Evolutionary conservation across 1,284 basidiomycete genomes (phyloP).

Genomic region (Fomitopsis pinicola): DNA sequence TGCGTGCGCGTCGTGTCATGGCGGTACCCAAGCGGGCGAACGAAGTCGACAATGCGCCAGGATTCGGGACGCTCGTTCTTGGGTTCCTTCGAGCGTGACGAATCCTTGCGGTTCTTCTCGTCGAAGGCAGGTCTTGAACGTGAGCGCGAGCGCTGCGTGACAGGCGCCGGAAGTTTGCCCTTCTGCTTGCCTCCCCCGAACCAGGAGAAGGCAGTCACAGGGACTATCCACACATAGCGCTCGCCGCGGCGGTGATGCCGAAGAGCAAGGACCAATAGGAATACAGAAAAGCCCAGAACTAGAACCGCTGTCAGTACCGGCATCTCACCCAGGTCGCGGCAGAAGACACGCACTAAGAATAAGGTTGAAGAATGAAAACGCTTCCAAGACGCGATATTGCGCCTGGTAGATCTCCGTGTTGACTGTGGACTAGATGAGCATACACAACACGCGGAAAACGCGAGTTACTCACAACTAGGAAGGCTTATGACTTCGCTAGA

Average conservation of each 20-base stretch:
- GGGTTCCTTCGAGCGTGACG: neutral
- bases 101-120: slow-evolving; percentile 6
- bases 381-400: slow-evolving; percentile 75
- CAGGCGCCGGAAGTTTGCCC: slow-evolving; percentile 30
- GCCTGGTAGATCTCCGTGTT: slow-evolving; percentile 74
- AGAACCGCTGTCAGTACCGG: slow-evolving; percentile 14
- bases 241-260: slow-evolving; percentile 62
- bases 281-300: slow-evolving; percentile 62
- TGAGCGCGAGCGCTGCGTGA: slow-evolving; percentile 28
- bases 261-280: slow-evolving; percentile 60
- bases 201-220: slow-evolving; percentile 71
- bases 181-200: slow-evolving; percentile 36
- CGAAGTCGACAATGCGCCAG: slow-evolving; percentile 5
- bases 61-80: neutral
- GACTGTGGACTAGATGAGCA: slow-evolving; percentile 29
- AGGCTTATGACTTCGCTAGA: slow-evolving; percentile 48
- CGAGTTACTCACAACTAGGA: slow-evolving; percentile 50
- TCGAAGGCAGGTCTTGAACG: slow-evolving; percentile 16
- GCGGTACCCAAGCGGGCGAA: slow-evolving; percentile 4
- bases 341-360: slow-evolving; percentile 48
- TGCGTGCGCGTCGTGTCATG: slow-evolving; percentile 8
- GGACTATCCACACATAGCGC: slow-evolving; percentile 67
- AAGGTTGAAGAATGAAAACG: slow-evolving; percentile 74
- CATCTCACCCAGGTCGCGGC: neutral
- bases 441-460: neutral